Evolutionary conservation across 2,329 filamentous ascomycete genomes (phyloP), one percentile per base, ranked within the genome.

Genomic region (Aureobasidium musti): DNA sequence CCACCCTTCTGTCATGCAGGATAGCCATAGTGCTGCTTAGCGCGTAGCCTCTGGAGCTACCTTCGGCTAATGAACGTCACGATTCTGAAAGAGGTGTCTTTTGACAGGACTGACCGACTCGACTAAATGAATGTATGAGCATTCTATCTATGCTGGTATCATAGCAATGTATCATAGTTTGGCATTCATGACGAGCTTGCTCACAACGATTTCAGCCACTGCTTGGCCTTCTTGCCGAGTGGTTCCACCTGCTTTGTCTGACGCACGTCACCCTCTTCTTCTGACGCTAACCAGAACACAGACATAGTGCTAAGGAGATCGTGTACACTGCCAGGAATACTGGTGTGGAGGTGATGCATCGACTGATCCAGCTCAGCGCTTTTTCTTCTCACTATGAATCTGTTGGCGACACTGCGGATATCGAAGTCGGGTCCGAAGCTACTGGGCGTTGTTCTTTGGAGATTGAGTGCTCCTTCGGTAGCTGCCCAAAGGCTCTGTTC

Each of bases 11-110:
- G 45, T 63, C 14, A 63, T n/a, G 30, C 43, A 52, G 23, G 35
- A 52, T 33, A 50, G 45, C 21, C 59, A 63, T 26, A 59, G 54
- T 26, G 26, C 23, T 59, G 54, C 54, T 45, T 59, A 45, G 30
- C 13, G 11, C 10, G 54, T 11, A n/a, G 39, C 19, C 53, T 21
- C 2, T 37, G 13, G 14, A 33, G 8, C 17, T n/a, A 13, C 17
- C 37, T 45, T 30, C 17, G 14, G 14, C 1, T 59, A 33, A 59
- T n/a, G 41, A 61, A 23, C n/a, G 8, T 49, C 30, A 61, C 57
- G 57, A 61, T 17, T 11, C 7, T 39, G 35, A 14, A 4, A 17
- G 7, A 26, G n/a, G 19, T 30, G 23, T 30, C 26, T 7, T 30
- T 14, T 21, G 26, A 30, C 47, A 50, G 26, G 26, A 30, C 26